Evolutionary conservation across 371 early-diverging fungal species (phyloP), one percentile per base, ranked within the genome.

Genomic region (Mycotypha africana): DNA sequence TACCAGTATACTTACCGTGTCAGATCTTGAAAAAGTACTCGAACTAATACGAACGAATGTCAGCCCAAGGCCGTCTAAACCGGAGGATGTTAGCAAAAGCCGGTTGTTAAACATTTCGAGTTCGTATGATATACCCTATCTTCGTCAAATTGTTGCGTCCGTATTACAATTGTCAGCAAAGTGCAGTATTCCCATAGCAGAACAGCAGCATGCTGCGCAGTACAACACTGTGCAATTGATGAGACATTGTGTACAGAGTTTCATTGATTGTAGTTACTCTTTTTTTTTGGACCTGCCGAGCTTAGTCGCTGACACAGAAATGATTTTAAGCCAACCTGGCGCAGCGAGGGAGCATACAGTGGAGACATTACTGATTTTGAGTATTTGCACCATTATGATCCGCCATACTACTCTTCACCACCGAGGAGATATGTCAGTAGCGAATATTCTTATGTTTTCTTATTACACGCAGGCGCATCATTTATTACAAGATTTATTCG

Each of bases 1-100:
- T 24, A 74, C 71, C 20, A 70, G 62, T 37, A 70, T 74, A 38
- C 47, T 62, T 37, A 70, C 70, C 10, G 39, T 74, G n/a, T 47
- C 66, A 12, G 71, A 69, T 6, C 44, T 74, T 21, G 60, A 74
- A 32, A 63, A 68, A 30, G 71, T 74, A 4, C 22, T 74, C 42
- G 69, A 74, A 26, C 55, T 68, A 15, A 60, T 70, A 22, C 47
- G 64, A 11, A 53, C 60, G 33, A 74, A 74, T 55, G 57, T 65
- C 1, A 59, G 58, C n/a, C 70, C 67, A 14, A 45, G 52, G 9
- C 60, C 70, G 3, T 58, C 55, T 8, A 47, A 45, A 17, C 36
- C 52, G 25, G 40, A 26, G 30, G 25, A 44, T 17, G 8, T 28
- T 12, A n/a, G n/a, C n/a, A n/a, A n/a, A n/a, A n/a, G n/a, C n/a